Evolutionary conservation across 352 stramenopile species (phyloP).

Genomic region (Globisporangium barbulae): DNA sequence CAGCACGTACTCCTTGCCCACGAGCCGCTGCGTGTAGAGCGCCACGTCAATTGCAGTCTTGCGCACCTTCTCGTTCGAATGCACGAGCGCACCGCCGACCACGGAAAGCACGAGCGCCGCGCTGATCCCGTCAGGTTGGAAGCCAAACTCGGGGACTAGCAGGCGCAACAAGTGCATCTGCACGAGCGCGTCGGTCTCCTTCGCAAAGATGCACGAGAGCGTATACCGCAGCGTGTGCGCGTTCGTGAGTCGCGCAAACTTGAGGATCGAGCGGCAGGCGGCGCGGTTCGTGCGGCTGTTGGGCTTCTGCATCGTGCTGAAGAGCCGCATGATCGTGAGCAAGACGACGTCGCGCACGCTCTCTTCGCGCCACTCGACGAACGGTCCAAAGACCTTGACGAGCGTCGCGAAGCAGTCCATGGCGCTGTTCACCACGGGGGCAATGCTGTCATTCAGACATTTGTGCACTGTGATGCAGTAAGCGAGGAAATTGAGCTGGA

Average conservation of each 20-base stretch:
- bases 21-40: constrained; percentile 65
- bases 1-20: constrained; percentile 71
- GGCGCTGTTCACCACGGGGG: constrained; percentile 68
- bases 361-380: constrained; percentile 69
- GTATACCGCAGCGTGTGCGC: constrained; percentile 68
- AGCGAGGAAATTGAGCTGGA: constrained; percentile 61
- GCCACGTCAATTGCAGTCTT: constrained; percentile 76
- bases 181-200: constrained; percentile 63
- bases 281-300: constrained; percentile 74
- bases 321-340: constrained; percentile 57
- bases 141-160: constrained; percentile 74
- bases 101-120: constrained; percentile 43
- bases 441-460: constrained; percentile 61
- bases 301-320: constrained; percentile 71
- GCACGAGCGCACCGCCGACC: constrained; percentile 42
- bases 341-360: constrained; percentile 59
- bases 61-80: constrained; percentile 71
- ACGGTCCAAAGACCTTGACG: constrained; percentile 71
- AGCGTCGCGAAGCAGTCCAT: constrained; percentile 69
- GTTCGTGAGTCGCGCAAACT: constrained; percentile 63
- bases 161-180: constrained; percentile 83
- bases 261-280: constrained; percentile 72
- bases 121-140: constrained; percentile 67
- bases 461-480: constrained; percentile 65
- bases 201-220: constrained; percentile 68